A percentile compares a stretch with the other conserved stretches of the same genome.
Conservation (phyloP, 768 basidiomycete genomes). For the Tricholoma furcatifolium region DNA sequence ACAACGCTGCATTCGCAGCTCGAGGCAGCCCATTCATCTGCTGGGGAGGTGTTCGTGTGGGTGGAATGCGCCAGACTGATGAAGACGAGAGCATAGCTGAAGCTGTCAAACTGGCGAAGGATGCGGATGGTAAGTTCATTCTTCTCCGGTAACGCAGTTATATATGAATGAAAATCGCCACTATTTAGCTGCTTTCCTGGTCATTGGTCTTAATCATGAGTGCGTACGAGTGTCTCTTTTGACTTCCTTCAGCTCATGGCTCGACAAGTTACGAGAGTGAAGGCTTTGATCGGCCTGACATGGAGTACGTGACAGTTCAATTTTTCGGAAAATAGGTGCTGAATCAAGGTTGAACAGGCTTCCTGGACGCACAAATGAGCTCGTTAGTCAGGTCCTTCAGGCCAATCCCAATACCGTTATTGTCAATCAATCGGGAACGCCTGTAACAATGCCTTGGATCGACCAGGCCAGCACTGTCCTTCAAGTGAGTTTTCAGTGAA, state of each 20-base stretch:
- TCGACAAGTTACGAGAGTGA: constrained; percentile 48
- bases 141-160: neutral
- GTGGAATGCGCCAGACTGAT: constrained; percentile 31
- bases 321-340: neutral
- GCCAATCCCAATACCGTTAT: constrained; percentile 58
- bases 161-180: neutral
- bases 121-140: constrained; percentile 34
- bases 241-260: neutral
- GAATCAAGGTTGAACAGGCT: constrained; percentile 27
- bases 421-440: constrained; percentile 55
- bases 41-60: constrained; percentile 40
- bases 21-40: constrained; percentile 34
- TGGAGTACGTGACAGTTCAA: constrained; percentile 31
- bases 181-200: constrained; percentile 39
- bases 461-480: constrained; percentile 33
- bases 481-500: constrained; percentile 28
- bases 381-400: constrained; percentile 45
- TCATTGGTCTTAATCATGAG: constrained; percentile 58
- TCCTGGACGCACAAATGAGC: constrained; percentile 48
- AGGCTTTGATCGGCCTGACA: constrained; percentile 52
- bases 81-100: constrained; percentile 40
- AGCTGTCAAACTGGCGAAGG: constrained; percentile 36
- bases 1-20: constrained; percentile 31
- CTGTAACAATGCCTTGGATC: constrained; percentile 58
- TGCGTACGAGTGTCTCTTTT: constrained; percentile 19